Conservation (phyloP, 2,329 filamentous ascomycete genomes). For the Epichloe amarillans region DNA sequence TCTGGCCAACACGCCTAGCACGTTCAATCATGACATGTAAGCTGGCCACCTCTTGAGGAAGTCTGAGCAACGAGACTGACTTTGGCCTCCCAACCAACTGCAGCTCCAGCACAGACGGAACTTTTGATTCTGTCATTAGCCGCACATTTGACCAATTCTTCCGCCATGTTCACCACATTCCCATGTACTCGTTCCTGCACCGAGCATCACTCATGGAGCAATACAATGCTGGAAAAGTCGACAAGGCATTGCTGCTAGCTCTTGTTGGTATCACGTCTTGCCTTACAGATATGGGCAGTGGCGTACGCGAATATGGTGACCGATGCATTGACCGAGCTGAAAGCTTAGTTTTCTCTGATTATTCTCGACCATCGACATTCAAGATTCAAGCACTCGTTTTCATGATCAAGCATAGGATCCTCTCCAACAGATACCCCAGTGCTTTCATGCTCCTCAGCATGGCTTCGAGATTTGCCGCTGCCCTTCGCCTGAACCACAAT, state of each 20-base stretch:
- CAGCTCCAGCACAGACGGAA: constrained; percentile 26
- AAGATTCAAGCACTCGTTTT: constrained; percentile 37
- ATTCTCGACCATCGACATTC: constrained; percentile 42
- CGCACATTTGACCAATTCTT: constrained; percentile 45
- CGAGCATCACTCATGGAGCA: constrained; percentile 46
- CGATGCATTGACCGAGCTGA: constrained; percentile 43
- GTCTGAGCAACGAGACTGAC: not conserved
- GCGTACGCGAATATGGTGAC: constrained; percentile 37
- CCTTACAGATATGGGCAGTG: constrained; percentile 39
- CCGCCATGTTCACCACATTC: constrained; percentile 44
- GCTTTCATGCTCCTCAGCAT: constrained; percentile 32
- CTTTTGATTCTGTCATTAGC: constrained; percentile 34
- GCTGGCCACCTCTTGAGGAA: constrained; percentile 5
- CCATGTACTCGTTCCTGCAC: constrained; percentile 45
- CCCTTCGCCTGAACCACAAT: constrained; percentile 30
- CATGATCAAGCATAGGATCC: constrained; percentile 30
- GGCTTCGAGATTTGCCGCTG: constrained; percentile 29
- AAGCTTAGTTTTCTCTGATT: constrained; percentile 35
- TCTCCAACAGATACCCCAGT: constrained; percentile 29
- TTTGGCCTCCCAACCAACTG: not conserved
- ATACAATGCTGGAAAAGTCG: constrained; percentile 42
- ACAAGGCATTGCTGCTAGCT: constrained; percentile 38
- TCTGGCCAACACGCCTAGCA: constrained; percentile 19
- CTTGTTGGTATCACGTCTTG: constrained; percentile 43
- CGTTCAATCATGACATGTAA: constrained; percentile 22